Percentiles rank a stretch among this genome's conserved stretches.
These are phyloP conservation scores for Paracamarosporium sp. DNA, from an alignment of 2,329 filamentous ascomycete genomes.

Conservation along the genomic window DNA sequence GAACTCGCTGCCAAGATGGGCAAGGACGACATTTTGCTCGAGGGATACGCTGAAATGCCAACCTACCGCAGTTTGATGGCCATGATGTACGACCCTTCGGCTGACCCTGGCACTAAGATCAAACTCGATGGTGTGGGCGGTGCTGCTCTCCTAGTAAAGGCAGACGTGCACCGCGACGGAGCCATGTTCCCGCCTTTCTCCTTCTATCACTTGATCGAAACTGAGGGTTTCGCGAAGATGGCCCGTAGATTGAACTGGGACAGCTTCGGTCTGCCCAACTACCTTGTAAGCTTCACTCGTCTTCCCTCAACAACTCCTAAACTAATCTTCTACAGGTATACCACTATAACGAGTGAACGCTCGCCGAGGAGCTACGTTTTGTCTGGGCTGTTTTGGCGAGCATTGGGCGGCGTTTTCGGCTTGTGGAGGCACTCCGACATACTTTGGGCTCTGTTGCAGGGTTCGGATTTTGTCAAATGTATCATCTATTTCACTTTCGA, in stretches of 20 bases:
- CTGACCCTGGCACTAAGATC: conserved; percentile 67
- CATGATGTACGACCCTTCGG: conserved; percentile 67
- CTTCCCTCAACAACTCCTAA: not conserved
- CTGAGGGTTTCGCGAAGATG: conserved; percentile 98
- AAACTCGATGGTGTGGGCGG: conserved; percentile 92
- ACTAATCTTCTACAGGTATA: conserved; percentile 68
- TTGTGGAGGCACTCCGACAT: not conserved
- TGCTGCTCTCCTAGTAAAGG: conserved; percentile 90
- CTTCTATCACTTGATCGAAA: conserved; percentile 97
- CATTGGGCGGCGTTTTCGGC: conserved; percentile 8
- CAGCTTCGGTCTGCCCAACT: conserved; percentile 90
- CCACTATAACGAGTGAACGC: conserved; percentile 81
- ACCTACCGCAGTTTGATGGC: conserved; percentile 94
- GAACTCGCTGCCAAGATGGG: conserved; percentile 81
- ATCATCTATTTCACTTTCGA: conserved; percentile 3
- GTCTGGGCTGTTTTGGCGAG: conserved; percentile 10
- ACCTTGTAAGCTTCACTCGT: conserved; percentile 71
- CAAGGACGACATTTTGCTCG: conserved; percentile 88
- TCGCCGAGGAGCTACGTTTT: not conserved
- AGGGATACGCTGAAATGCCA: conserved; percentile 91
- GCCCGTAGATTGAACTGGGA: conserved; percentile 85
- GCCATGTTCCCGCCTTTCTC: conserved; percentile 98
- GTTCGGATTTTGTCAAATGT: conserved; percentile 2
- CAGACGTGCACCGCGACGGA: conserved; percentile 94
- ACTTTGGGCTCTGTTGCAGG: not conserved